Evolutionary conservation across 139 green algal genomes (phyloP).

Genomic region (Yamagishiella unicocca): DNA sequence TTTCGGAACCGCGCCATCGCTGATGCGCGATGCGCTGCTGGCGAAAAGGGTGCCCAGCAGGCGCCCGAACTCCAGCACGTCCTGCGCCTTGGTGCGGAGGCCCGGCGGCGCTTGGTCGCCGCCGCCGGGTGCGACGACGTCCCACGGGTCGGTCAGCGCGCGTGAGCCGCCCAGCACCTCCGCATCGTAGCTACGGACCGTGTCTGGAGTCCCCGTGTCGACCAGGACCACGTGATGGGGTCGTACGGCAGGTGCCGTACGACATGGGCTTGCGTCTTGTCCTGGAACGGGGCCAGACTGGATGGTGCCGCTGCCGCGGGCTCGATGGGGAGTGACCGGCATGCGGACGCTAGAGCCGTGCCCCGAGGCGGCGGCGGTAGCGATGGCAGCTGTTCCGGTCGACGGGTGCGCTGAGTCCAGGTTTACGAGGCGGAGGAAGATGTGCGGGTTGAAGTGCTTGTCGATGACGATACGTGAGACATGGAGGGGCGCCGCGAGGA

Average conservation of each 20-base stretch:
- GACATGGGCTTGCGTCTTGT: neutral
- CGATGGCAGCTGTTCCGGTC: too few relatives aligned
- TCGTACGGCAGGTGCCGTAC: neutral
- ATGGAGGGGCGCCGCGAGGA: neutral
- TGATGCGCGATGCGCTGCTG: neutral
- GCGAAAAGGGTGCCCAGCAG: neutral
- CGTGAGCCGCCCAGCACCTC: too few relatives aligned
- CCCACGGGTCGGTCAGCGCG: neutral
- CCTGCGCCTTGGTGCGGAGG: neutral
- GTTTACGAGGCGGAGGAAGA: slow-evolving; percentile 26
- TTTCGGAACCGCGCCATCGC: too few relatives aligned
- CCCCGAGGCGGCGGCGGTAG: too few relatives aligned
- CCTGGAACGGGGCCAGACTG: too few relatives aligned
- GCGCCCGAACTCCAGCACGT: neutral
- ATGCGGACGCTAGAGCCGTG: too few relatives aligned
- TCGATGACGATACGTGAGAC: slow-evolving; percentile 17
- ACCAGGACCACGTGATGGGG: neutral
- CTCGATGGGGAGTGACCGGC: too few relatives aligned
- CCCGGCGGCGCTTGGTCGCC: neutral
- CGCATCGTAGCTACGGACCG: neutral
- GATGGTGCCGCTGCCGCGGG: too few relatives aligned
- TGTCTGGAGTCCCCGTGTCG: neutral
- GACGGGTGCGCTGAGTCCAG: too few relatives aligned
- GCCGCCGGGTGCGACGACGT: neutral
- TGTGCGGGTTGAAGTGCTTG: slow-evolving; percentile 34